Percentiles rank a stretch among this genome's conserved stretches.
Evolutionary conservation across 306 rosid species (phyloP).

Genomic region (Vachellia collinsii): DNA sequence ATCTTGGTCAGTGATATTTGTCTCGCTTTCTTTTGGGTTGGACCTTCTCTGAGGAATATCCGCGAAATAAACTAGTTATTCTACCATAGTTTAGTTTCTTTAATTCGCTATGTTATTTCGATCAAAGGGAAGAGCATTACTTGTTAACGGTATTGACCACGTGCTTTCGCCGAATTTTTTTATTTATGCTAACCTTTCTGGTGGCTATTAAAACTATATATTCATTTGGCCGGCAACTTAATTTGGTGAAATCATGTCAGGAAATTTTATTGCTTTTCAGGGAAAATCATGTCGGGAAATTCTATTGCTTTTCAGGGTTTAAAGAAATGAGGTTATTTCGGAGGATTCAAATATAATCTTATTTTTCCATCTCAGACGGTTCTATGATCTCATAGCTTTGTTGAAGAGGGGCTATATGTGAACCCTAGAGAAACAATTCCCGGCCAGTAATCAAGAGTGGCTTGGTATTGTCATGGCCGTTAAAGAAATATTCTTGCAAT

Average conservation of each 20-base stretch:
- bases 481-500: background rate
- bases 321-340: background rate
- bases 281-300: background rate
- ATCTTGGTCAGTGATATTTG: slow-evolving; percentile 62
- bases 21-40: background rate
- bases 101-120: background rate
- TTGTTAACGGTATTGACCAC: background rate
- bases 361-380: background rate
- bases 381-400: background rate
- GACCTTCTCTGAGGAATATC: slow-evolving; percentile 1
- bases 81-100: background rate
- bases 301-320: no score
- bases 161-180: background rate
- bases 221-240: background rate
- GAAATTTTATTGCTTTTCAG: background rate
- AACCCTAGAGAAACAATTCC: slow-evolving; percentile 1
- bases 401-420: slow-evolving; percentile 6
- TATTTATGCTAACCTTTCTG: background rate
- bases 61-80: background rate
- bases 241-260: background rate
- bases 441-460: background rate
- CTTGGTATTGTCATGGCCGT: background rate
- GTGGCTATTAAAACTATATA: background rate
- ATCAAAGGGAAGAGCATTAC: background rate
- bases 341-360: background rate